Evolutionary conservation across 345 rosid genomes (phyloP).

Genomic region (Conringia planisiliqua): DNA sequence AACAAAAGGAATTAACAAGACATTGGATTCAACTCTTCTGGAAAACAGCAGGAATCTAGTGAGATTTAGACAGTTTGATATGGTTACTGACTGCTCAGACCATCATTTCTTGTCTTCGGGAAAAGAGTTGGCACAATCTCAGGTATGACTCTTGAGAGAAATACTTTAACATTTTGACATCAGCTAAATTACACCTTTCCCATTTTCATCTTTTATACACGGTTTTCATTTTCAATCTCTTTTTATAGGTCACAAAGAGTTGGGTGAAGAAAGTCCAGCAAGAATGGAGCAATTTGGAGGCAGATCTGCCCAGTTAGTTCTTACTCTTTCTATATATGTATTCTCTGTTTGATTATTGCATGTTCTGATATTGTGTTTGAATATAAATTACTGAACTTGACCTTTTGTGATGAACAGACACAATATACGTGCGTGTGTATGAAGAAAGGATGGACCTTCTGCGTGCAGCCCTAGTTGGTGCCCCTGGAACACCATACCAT

Average conservation of each 20-base stretch:
- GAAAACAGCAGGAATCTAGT: slow-evolving; percentile 20
- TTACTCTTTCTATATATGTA: background rate
- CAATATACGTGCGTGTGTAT: slow-evolving; percentile 69
- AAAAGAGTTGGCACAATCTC: slow-evolving; percentile 46
- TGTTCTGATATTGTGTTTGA: background rate
- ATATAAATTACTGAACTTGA: background rate
- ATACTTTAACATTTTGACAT: background rate
- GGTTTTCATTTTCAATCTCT: slow-evolving; percentile 1
- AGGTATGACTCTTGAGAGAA: slow-evolving; percentile 48
- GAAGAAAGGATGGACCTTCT: slow-evolving; percentile 91
- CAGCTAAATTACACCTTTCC: background rate
- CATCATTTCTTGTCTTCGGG: slow-evolving; percentile 63
- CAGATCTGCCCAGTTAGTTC: slow-evolving; percentile 73
- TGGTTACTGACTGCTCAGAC: slow-evolving; percentile 67
- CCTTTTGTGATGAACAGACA: slow-evolving; percentile 45
- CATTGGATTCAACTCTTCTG: slow-evolving; percentile 14
- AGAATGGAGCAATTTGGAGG: slow-evolving; percentile 81
- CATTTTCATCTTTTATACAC: slow-evolving; percentile 3
- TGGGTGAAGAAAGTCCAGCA: slow-evolving; percentile 89
- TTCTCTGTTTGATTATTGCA: background rate
- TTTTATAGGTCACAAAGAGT: slow-evolving; percentile 57
- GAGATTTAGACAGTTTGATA: slow-evolving; percentile 64
- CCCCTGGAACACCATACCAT: slow-evolving; percentile 87
- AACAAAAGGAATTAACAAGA: slow-evolving; percentile 32
- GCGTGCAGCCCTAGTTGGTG: slow-evolving; percentile 79